Evolutionary conservation across 805 yeast genomes (phyloP), one percentile per base, ranked within the genome.

Genomic region (Candida montana): DNA sequence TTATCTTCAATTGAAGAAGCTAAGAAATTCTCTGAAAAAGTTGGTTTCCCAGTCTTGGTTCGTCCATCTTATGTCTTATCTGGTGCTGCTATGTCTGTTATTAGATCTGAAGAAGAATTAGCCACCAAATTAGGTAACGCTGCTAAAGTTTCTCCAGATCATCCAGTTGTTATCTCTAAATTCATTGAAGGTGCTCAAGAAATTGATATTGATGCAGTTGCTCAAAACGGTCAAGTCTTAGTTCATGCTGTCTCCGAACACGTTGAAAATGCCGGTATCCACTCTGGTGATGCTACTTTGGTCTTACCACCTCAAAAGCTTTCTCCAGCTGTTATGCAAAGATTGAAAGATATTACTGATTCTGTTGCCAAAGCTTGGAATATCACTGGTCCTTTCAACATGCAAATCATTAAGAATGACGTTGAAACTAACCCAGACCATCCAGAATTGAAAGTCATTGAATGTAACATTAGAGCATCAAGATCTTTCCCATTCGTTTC

Each of bases 401-500:
- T 91, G 95, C 98, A 93, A 73, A 82, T 93, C 62, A 93, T 93
- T 65, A 82, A 83, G 66, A 80, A 82, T 46, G 80, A 75, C 50
- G 71, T 78, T 53, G 73, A 75, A 45, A 78, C 79, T 37, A 72
- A 79, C 34, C 73, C 75, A 43, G 72, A 69, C 42, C 72, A 71
- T 39, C 73, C 78, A 39, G 81, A 79, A 47, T 76, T 90, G 60
- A 93, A 93, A 76, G 99, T 93, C 46, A 93, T 93, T 63, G 99
- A 93, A 71, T 93, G 99, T 79, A 93, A 93, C 68, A 85, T 93
- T 56, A 85, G 99, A 69, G 99, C 99, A 39, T 91, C 98, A 7
- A 81, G 99, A 67, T 91, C 98, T 13, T 93, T 93, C 91, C 99
- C 99, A 64, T 93, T 93, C 63, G 96, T 91, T 30, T 91, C 98